Base-by-base conservation (phyloP, 345 rosid genomes). In the Pugionium dolabratum region DNA sequence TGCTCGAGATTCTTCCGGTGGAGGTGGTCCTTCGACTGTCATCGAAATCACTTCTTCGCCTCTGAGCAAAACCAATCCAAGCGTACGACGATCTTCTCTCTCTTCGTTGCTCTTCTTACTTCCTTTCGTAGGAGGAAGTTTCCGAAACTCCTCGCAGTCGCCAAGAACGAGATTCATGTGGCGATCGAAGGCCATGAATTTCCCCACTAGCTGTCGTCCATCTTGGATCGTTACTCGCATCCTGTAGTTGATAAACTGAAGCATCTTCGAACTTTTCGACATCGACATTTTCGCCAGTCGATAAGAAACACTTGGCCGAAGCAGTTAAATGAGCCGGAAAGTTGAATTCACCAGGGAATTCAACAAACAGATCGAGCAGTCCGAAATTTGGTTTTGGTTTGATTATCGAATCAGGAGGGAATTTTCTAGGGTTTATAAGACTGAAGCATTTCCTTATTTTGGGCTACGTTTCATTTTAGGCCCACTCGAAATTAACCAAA, bases 11-110 rank as follows among this genome's bases (percentile, higher is more conserved):
- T 94, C 99, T 40, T 94, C 99, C 0, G 96, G 97, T 18, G 97
- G 95, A 43, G 97, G 99, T 28, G 97, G 99, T 40, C 99, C 97
- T 69, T 94, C 99, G 6, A 94, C 97, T 6, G 99, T 91, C 95
- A 94, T 91, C 7, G 99, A 94, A 37, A 94, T 82, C 4, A 94
- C 97, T 78, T 94, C 97, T 67, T 94, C 99, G 11, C 99, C 99
- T 11, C 99, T 86, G 37, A 94, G 95, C 34, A 94, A 87, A 6
- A 94, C 96, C 10, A 94, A 84, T 8, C 99, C 97, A 5, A 94
- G 92, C 9, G 99, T 94, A 4, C 99, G 93, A 25, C 99, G 90
- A 67, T 94, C 96, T 77, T 90, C 97, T 0, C 97, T 80, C 11
- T 94, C 97, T 60, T 88, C 92, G 53, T 83, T 88, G 54, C 43